Evolutionary conservation across 495 filamentous ascomycete genomes (phyloP).

Genomic region (Penicillium argentinense): DNA sequence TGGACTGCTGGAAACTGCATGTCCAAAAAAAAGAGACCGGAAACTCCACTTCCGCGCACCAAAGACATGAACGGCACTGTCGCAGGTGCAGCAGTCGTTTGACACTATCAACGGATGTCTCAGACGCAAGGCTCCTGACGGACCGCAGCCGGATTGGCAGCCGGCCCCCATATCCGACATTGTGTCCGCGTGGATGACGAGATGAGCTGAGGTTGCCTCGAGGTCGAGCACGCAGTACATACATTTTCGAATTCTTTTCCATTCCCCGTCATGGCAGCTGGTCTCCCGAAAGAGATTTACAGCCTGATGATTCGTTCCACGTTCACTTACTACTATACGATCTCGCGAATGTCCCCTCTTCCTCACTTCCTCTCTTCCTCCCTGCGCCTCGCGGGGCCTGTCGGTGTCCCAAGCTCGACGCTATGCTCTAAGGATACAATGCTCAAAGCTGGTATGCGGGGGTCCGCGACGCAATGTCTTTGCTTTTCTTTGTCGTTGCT

Average conservation of each 20-base stretch:
- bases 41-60: slow-evolving; percentile 7
- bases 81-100: slow-evolving; percentile 17
- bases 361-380: too few relatives aligned
- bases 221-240: too few relatives aligned
- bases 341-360: too few relatives aligned
- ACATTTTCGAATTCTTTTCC: too few relatives aligned
- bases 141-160: slow-evolving; percentile 16
- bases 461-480: slow-evolving; percentile 5
- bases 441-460: slow-evolving; percentile 11
- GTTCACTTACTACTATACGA: too few relatives aligned
- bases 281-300: neutral
- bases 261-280: neutral
- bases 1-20: neutral
- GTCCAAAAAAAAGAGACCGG: slow-evolving; percentile 6
- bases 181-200: slow-evolving; percentile 11
- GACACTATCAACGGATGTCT: slow-evolving; percentile 19
- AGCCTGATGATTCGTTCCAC: neutral
- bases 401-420: slow-evolving; percentile 10
- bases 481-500: slow-evolving; percentile 5
- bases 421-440: neutral
- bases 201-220: too few relatives aligned
- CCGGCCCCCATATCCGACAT: slow-evolving; percentile 14
- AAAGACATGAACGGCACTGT: slow-evolving; percentile 3
- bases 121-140: slow-evolving; percentile 18
- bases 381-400: too few relatives aligned